phyloP scores from a whole-genome alignment of 805 yeast species.

The Ogataea dorogensis region DNA sequence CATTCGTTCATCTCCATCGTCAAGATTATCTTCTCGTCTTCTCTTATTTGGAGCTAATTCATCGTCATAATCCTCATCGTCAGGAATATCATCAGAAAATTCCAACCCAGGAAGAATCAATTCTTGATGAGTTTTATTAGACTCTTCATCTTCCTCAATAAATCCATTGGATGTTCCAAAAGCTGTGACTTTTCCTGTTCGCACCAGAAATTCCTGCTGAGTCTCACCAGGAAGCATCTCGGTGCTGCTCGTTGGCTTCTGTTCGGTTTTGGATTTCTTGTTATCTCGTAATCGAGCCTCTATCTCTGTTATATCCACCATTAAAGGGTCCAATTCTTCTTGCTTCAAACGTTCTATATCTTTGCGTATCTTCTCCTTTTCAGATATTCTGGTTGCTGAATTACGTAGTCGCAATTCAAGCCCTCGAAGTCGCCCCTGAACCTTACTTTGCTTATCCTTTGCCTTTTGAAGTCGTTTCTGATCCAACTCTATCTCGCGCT shows the following conservation, averaged over 20 bases:
- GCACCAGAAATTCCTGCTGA: constrained; percentile 71
- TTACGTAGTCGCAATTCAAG: constrained; percentile 49
- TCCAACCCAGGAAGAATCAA: constrained; percentile 52
- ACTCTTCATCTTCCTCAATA: constrained; percentile 39
- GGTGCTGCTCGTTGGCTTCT: constrained; percentile 18
- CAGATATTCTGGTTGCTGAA: constrained; percentile 64
- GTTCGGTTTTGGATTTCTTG: constrained; percentile 11
- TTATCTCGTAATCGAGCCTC: constrained; percentile 36
- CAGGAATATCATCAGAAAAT: constrained; percentile 11
- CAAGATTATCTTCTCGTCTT: constrained; percentile 39
- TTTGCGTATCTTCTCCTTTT: constrained; percentile 49
- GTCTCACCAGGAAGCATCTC: constrained; percentile 67
- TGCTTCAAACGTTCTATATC: constrained; percentile 53
- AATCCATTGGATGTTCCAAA: constrained; percentile 73
- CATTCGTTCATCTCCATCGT: constrained; percentile 76
- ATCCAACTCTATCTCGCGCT: constrained; percentile 72
- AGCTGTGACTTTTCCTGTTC: constrained; percentile 93
- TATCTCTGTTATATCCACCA: constrained; percentile 64
- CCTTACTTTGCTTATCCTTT: constrained; percentile 43
- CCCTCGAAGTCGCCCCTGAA: constrained; percentile 41
- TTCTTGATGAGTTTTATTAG: constrained; percentile 37
- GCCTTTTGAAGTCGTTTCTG: constrained; percentile 72
- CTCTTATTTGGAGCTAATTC: constrained; percentile 6
- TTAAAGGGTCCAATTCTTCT: constrained; percentile 52
- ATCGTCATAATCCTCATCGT: constrained; percentile 27